Conservation (phyloP, 23 red algal genomes). For the Gracilaria vermiculophylla region DNA sequence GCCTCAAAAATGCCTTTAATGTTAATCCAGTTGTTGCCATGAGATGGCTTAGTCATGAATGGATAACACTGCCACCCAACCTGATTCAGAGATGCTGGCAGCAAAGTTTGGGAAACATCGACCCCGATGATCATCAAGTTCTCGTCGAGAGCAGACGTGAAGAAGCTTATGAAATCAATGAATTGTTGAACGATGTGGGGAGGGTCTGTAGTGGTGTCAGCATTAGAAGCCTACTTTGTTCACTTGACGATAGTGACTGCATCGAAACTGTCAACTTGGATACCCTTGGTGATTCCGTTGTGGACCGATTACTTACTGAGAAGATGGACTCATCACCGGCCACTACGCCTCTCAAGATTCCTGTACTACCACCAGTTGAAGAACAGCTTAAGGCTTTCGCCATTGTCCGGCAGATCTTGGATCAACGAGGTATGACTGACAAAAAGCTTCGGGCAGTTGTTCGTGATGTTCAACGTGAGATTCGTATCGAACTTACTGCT, state of each 20-base stretch:
- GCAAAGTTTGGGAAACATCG: conserved; percentile 15
- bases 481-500: background rate
- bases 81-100: conserved; percentile 47
- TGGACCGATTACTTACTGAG: background rate
- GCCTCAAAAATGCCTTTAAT: background rate
- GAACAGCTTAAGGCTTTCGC: conserved; percentile 10
- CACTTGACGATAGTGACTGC: conserved; percentile 2
- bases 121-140: background rate
- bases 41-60: conserved; percentile 31
- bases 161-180: conserved; percentile 24
- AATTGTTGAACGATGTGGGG: conserved; percentile 15
- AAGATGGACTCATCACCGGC: background rate
- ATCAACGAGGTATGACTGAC: conserved; percentile 9
- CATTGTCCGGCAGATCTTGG: background rate
- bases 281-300: conserved; percentile 6
- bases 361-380: background rate
- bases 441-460: background rate
- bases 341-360: background rate
- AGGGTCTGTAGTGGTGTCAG: background rate
- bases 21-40: conserved; percentile 27
- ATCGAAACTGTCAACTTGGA: conserved; percentile 6
- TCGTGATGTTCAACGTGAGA: conserved; percentile 8
- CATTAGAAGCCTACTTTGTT: background rate
- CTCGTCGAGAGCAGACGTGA: conserved; percentile 16
- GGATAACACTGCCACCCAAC: background rate